Base-by-base conservation (phyloP, 106 monocot species). In the Alisma plantagoaquatica region DNA sequence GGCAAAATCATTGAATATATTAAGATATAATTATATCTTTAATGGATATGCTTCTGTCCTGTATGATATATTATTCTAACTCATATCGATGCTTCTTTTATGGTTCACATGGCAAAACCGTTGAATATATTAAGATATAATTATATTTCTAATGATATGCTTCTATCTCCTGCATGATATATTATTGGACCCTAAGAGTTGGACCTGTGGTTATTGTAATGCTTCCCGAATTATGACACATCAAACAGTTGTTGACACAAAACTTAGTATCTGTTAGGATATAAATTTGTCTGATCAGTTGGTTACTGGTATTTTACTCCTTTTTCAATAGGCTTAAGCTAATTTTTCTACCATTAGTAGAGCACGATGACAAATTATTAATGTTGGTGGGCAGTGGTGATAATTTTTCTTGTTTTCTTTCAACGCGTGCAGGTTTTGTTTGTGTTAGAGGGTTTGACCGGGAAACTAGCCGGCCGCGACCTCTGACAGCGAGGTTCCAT, bases 371-470 rank as follows among this genome's bases (percentile, higher is more conserved):
- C n/a, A n/a, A n/a, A n/a, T n/a, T n/a, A n/a, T n/a, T n/a, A n/a
- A n/a, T n/a, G n/a, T n/a, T n/a, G n/a, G n/a, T n/a, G n/a, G 21
- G 21, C 8, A 44, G 29, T 21, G 17, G 33, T 58, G 23, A 20
- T 16, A 4, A 27, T 42, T 42, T 43, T 58, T 10, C 18, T 56
- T 48, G 16, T 22, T 23, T 61, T 11, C 12, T 16, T 35, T 33
- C 22, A n/a, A n/a, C n/a, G n/a, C n/a, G n/a, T 23, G 15, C 44
- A 69, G 60, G 69, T 23, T 61, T 60, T 33, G 31, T 69, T 44
- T 69, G 69, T 53, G 69, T 69, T 41, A 54, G 69, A 60, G 69
- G 69, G 26, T 69, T 69, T 52, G 69, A 69, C 41, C 59, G 53
- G 17, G 33, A 43, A 43, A 69, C 44, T 16, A 51, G 69, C 23